Percentiles rank a stretch among this genome's conserved stretches.
These are phyloP conservation scores for Pseudozyma pruni DNA, from an alignment of 1,284 basidiomycete species.

Conservation along the genomic window DNA sequence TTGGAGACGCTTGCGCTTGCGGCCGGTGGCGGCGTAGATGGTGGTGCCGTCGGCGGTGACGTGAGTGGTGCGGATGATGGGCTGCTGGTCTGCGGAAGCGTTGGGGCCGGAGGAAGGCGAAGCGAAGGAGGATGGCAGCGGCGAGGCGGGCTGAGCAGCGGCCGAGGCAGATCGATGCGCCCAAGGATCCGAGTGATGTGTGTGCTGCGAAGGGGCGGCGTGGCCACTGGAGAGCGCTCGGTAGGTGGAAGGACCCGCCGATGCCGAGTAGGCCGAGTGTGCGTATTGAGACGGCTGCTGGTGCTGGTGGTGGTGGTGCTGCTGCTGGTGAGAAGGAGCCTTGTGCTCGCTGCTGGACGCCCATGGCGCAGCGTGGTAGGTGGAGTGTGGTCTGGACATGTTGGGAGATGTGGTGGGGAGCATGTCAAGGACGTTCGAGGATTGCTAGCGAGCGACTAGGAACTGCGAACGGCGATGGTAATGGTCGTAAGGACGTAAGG, in stretches of 20 bases:
- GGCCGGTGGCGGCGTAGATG: constrained; percentile 55
- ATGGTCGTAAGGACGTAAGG: not conserved
- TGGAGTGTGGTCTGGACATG: constrained; percentile 40
- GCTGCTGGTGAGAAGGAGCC: constrained; percentile 11
- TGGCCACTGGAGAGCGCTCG: constrained; percentile 39
- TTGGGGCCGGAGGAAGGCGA: constrained; percentile 3
- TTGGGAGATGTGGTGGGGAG: constrained; percentile 11
- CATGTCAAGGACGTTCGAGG: not conserved
- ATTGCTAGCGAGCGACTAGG: not conserved
- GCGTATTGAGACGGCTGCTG: constrained; percentile 9
- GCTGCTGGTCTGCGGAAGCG: constrained; percentile 24
- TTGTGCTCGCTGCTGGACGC: constrained; percentile 24
- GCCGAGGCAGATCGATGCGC: constrained; percentile 14
- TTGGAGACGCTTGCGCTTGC: constrained; percentile 63
- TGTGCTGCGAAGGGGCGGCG: constrained; percentile 12
- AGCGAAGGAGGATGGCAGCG: constrained; percentile 28
- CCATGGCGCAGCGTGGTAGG: constrained; percentile 34
- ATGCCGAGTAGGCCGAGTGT: constrained; percentile 43
- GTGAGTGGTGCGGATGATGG: constrained; percentile 42
- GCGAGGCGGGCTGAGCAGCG: constrained; percentile 16
- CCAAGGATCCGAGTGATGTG: constrained; percentile 23
- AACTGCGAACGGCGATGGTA: not conserved
- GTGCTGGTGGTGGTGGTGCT: constrained; percentile 22
- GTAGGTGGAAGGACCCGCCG: constrained; percentile 46
- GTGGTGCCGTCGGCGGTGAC: constrained; percentile 48